A percentile compares a stretch with the other conserved stretches of the same genome.
phyloP scores from a whole-genome alignment of 2,329 filamentous ascomycete species.

The Fusarium sp. region DNA sequence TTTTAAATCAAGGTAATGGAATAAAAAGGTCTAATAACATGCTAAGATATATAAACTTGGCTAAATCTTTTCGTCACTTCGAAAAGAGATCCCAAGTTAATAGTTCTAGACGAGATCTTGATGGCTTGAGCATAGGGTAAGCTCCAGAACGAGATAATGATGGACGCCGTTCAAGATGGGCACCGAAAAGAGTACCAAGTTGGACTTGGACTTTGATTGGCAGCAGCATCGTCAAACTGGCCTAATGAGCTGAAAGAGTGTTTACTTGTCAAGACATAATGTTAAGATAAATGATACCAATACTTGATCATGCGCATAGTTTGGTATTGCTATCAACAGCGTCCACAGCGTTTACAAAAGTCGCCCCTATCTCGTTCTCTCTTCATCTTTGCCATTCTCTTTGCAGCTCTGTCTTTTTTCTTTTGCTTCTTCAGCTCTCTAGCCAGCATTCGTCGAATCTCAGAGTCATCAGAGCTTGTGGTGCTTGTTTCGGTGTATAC shows the following conservation, averaged over 20 bases:
- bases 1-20: no score
- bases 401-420: not conserved
- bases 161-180: no score
- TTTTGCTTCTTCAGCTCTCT: not conserved
- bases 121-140: no score
- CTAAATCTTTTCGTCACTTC: no score
- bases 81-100: no score
- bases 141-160: no score
- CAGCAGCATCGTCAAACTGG: fast-evolving
- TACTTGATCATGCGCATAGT: not conserved
- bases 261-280: no score
- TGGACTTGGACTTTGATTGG: not conserved
- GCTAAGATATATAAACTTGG: no score
- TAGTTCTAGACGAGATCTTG: no score
- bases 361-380: not conserved
- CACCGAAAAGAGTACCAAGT: not conserved
- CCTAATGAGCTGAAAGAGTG: not conserved
- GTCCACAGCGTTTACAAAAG: not conserved
- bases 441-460: not conserved
- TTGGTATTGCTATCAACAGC: not conserved
- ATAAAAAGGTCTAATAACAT: no score
- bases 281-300: no score
- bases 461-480: not conserved
- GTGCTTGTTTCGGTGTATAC: not conserved
- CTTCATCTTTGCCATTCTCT: not conserved